Base-by-base conservation (phyloP, 441 rosid genomes). In the Corymbia calophylla region DNA sequence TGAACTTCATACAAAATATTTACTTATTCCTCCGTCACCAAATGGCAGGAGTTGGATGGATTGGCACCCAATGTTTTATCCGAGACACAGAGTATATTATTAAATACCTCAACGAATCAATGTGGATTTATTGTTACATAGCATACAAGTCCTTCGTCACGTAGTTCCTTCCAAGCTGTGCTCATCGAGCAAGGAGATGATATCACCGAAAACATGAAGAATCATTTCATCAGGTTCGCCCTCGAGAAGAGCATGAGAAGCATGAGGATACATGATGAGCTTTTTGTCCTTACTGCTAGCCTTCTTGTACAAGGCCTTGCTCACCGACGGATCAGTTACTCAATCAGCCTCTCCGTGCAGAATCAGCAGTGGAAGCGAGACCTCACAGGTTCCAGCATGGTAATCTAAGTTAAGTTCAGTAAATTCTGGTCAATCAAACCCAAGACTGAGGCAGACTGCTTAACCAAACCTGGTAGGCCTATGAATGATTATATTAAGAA, bases 161-260 rank as follows among this genome's bases (percentile, higher is more conserved):
- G 89, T 17, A 48, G 55, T 88, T 29, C 84, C 68, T 90, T 86
- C 82, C 53, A 23, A 88, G 91, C 91, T 89, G 91, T 92, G 99
- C 21, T 93, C 90, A 29, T 97, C 95, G 31, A 98, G 97, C 99
- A 99, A 98, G 18, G 93, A 92, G 91, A 96, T 91, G 64, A 97
- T 95, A 90, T 98, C 99, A 10, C 86, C 87, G n/a, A 97, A 91
- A 91, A 96, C 99, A 90, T 91, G 95, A 32, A 92, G 89, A 85
- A 96, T 96, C 93, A 85, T 89, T 51, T 95, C 98, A 90, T 97
- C 99, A 13, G 99, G 95, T 89, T 98, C 99, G 3, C 99, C 99
- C 91, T 95, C 99, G 0, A 98, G 96, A 58, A 98, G 96, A 82
- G 98, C 77, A 92, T 98, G 99, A 89, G 89, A 92, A 44, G 96